Evolutionary conservation across 129 eudicot genomes (phyloP), one percentile per base, ranked within the genome.

Genomic region (Flaveria robusta): DNA sequence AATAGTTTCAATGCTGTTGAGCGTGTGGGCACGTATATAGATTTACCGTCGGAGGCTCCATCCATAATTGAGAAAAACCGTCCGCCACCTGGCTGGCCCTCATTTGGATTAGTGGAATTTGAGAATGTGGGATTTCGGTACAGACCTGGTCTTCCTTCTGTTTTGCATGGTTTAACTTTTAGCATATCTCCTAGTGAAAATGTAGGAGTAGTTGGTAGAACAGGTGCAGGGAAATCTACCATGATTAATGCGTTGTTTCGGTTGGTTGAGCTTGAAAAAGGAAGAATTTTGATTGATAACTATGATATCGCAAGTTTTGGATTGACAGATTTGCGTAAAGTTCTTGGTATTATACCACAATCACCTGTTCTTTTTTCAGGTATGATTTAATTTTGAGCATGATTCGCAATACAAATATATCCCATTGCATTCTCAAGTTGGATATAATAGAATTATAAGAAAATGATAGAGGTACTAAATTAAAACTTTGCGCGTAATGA

Each of bases 211-310:
- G 99, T 89, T 81, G 99, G 99, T 46, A 85, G 99, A 83, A 94
- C 99, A 23, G 99, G 99, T 23, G 97, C 97, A 45, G 99, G 99
- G 68, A 94, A 94, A 74, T 94, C 97, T 67, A 91, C 96, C 72
- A 91, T 94, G 92, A 88, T 94, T 18, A 94, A 94, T 87, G 99
- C 97, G 19, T 78, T 94, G 77, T 94, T 94, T 56, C 82, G 99
- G 79, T 76, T 94, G 60, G 97, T 94, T 22, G 99, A 94, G 85
- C 76, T 94, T 72, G 99, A 94, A 83, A 83, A 81, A 45, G 99
- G 99, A 76, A 87, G 83, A 77, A 94, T 94, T 55, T 67, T 89
- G 39, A 91, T 94, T 39, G 99, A 94, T 82, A 76, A 59, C 63
- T 89, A 74, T 84, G 97, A 94, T 64, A 83, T 91, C 70, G 66